A percentile compares a stretch with the other conserved stretches of the same genome.
These are phyloP conservation scores for Malassezia cuniculi DNA, from an alignment of 1,284 basidiomycete genomes.

Conservation along the genomic window DNA sequence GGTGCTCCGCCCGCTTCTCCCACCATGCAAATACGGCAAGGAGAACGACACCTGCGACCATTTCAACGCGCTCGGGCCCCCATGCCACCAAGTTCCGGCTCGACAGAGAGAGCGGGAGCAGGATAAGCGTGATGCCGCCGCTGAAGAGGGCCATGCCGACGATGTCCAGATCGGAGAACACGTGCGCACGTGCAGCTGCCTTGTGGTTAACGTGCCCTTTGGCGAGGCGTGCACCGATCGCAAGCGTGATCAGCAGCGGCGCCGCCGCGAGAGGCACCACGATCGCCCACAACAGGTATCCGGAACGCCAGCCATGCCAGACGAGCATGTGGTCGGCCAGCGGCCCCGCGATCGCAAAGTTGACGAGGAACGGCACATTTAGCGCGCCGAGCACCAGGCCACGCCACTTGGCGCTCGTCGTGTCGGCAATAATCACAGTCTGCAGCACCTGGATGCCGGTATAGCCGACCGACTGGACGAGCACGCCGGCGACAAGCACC, in stretches of 20 bases:
- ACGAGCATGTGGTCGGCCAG: slow-evolving; percentile 54
- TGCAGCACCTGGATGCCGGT: slow-evolving; percentile 47
- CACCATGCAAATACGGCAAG: slow-evolving; percentile 48
- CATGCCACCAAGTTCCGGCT: slow-evolving; percentile 5
- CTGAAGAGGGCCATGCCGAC: slow-evolving; percentile 59
- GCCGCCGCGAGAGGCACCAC: slow-evolving; percentile 33
- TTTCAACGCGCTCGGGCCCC: slow-evolving; percentile 9
- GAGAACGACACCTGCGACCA: slow-evolving; percentile 46
- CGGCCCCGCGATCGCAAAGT: slow-evolving; percentile 54
- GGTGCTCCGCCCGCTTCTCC: slow-evolving; percentile 46
- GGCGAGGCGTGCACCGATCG: slow-evolving; percentile 32
- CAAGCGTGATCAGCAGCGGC: slow-evolving; percentile 34
- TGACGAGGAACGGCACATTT: slow-evolving; percentile 57
- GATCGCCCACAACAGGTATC: slow-evolving; percentile 52
- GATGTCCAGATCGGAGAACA: slow-evolving; percentile 53
- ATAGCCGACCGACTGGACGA: slow-evolving; percentile 47
- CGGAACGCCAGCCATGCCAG: slow-evolving; percentile 57
- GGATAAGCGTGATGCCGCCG: slow-evolving; percentile 51
- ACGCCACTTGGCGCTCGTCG: slow-evolving; percentile 65
- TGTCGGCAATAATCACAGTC: slow-evolving; percentile 55
- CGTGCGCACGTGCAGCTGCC: slow-evolving; percentile 1
- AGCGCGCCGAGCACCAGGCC: slow-evolving; percentile 54
- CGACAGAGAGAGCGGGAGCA: slow-evolving; percentile 57
- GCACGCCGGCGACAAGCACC: slow-evolving; percentile 51
- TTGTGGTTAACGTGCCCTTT: slow-evolving; percentile 15